A percentile compares a stretch with the other conserved stretches of the same genome.
These are phyloP conservation scores for Aspergillus kassunensis DNA, from an alignment of 495 filamentous ascomycete genomes.

Conservation along the genomic window DNA sequence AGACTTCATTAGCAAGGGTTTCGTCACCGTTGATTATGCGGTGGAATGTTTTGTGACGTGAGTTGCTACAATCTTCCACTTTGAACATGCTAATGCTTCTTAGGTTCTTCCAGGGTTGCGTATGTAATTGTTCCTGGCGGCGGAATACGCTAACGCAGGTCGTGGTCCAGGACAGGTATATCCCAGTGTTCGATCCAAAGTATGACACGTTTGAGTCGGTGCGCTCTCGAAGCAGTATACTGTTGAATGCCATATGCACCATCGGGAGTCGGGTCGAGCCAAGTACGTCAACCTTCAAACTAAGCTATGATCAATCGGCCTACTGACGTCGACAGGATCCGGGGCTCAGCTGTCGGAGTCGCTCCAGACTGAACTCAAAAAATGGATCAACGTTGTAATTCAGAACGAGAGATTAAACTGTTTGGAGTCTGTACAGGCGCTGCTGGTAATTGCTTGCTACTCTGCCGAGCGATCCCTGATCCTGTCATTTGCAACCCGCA, in stretches of 20 bases:
- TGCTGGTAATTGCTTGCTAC: constrained; percentile 47
- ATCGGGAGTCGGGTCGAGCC: constrained; percentile 43
- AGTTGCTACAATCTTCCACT: background rate
- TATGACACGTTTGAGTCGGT: constrained; percentile 42
- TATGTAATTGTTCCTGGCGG: too few species aligned
- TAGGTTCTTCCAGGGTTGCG: constrained; percentile 46
- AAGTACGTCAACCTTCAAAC: constrained; percentile 14
- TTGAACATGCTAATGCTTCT: background rate
- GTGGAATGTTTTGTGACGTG: constrained; percentile 34
- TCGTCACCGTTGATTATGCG: constrained; percentile 33
- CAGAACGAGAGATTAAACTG: constrained; percentile 32
- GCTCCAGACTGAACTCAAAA: constrained; percentile 40
- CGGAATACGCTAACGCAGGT: too few species aligned
- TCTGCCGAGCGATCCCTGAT: constrained; percentile 45
- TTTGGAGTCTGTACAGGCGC: constrained; percentile 46
- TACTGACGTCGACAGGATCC: constrained; percentile 20
- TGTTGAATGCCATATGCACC: constrained; percentile 47
- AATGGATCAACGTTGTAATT: constrained; percentile 43
- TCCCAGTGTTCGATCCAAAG: constrained; percentile 42
- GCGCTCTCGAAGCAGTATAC: constrained; percentile 36
- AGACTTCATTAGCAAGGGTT: constrained; percentile 35
- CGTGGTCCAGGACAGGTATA: constrained; percentile 36
- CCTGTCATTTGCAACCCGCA: constrained; percentile 43
- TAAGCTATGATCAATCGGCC: background rate
- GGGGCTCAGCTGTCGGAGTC: constrained; percentile 34